phyloP scores from a whole-genome alignment of 2,329 filamentous ascomycete genomes.

The Sarocladiaceae sp. region DNA sequence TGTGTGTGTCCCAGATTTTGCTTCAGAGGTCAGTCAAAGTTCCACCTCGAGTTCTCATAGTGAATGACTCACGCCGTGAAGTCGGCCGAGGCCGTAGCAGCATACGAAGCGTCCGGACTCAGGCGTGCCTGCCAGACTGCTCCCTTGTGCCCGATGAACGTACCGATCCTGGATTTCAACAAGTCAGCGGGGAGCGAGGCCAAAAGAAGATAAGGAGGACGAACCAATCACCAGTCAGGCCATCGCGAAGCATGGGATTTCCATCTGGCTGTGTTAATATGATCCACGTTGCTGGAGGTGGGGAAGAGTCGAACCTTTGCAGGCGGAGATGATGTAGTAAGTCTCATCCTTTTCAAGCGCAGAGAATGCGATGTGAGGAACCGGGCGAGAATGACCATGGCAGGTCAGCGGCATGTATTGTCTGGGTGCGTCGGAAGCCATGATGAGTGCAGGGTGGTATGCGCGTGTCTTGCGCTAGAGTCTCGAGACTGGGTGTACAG shows the following conservation, averaged over 20 bases:
- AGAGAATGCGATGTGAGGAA: constrained; percentile 88
- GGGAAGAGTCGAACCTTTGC: constrained; percentile 58
- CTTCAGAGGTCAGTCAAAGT: constrained; percentile 35
- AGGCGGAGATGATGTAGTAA: constrained; percentile 90
- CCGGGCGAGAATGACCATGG: constrained; percentile 87
- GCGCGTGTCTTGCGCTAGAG: neutral
- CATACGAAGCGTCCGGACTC: constrained; percentile 78
- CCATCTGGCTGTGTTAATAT: constrained; percentile 57
- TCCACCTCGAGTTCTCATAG: constrained; percentile 21
- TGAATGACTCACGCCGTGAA: constrained; percentile 72
- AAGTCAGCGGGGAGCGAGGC: neutral
- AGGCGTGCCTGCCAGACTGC: constrained; percentile 95
- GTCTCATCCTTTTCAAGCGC: constrained; percentile 72
- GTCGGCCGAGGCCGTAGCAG: constrained; percentile 90
- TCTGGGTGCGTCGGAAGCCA: constrained; percentile 32
- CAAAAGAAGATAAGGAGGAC: constrained; percentile 15
- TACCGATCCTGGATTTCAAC: constrained; percentile 81
- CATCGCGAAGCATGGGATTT: constrained; percentile 96
- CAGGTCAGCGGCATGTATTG: constrained; percentile 85
- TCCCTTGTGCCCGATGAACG: constrained; percentile 96
- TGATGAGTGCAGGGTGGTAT: constrained; percentile 16
- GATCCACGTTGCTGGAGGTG: constrained; percentile 11
- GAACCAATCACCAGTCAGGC: constrained; percentile 88
- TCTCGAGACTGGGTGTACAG: neutral
- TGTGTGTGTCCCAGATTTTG: constrained; percentile 96